These are phyloP conservation scores for Russula sp. DNA, from an alignment of 768 basidiomycete genomes.

Conservation along the genomic window DNA sequence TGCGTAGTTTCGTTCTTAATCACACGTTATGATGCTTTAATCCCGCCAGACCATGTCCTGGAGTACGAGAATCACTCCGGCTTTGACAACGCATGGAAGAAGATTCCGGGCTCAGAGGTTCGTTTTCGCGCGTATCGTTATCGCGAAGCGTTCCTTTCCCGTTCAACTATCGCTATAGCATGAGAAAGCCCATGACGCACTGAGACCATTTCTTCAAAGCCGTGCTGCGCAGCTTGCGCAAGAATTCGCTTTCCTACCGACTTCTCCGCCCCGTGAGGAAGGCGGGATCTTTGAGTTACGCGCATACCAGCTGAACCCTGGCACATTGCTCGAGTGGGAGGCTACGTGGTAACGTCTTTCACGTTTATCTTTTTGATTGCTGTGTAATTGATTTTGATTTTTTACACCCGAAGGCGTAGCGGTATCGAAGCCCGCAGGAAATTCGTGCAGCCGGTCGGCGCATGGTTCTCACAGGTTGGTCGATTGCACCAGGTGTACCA, in stretches of 20 bases:
- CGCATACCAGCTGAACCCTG: constrained; percentile 83
- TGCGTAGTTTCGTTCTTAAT: constrained; percentile 34
- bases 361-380: neutral
- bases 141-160: neutral
- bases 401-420: constrained; percentile 57
- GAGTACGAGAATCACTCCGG: constrained; percentile 95
- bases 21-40: constrained; percentile 16
- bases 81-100: constrained; percentile 69
- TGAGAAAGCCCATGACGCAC: constrained; percentile 58
- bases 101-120: constrained; percentile 67
- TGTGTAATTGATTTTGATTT: constrained; percentile 3
- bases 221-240: constrained; percentile 79
- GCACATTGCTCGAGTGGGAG: constrained; percentile 94
- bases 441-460: constrained; percentile 81
- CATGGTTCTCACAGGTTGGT: constrained; percentile 91
- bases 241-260: constrained; percentile 95
- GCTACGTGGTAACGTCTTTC: constrained; percentile 64
- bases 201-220: constrained; percentile 73
- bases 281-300: constrained; percentile 95
- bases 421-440: constrained; percentile 92
- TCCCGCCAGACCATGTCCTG: constrained; percentile 58
- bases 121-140: constrained; percentile 27
- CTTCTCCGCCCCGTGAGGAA: constrained; percentile 77
- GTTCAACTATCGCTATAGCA: constrained; percentile 45
- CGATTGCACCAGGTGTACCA: constrained; percentile 88